A percentile compares a stretch with the other conserved stretches of the same genome.
Evolutionary conservation across 192 early-diverging fungal genomes (phyloP).

Genomic region (Chytriomyces sp.): DNA sequence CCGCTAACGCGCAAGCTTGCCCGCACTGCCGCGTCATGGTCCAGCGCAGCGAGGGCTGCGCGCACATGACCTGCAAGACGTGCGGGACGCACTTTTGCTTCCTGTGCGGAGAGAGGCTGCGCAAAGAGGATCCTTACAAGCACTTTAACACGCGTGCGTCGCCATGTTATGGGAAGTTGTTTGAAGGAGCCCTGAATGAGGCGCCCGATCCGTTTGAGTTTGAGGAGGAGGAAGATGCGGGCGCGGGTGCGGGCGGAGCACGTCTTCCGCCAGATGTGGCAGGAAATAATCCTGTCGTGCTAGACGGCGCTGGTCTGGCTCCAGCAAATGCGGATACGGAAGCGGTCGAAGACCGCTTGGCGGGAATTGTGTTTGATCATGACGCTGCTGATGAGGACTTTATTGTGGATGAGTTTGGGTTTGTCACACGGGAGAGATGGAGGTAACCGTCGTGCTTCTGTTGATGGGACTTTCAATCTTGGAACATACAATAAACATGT

Average conservation of each 20-base stretch:
- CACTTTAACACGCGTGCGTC: slow-evolving; percentile 11
- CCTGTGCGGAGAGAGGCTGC: slow-evolving; percentile 28
- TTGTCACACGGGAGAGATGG: neutral
- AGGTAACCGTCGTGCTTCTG: neutral
- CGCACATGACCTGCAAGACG: slow-evolving; percentile 38
- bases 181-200: slow-evolving; percentile 6
- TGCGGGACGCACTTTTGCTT: slow-evolving; percentile 48
- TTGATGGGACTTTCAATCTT: no score
- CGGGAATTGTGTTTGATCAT: no score
- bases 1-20: slow-evolving; percentile 40
- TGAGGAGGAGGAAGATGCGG: neutral
- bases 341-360: no score
- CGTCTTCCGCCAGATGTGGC: no score
- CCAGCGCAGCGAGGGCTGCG: slow-evolving; percentile 33
- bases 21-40: slow-evolving; percentile 23
- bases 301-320: neutral
- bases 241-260: no score
- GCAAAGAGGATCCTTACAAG: slow-evolving; percentile 1
- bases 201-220: slow-evolving; percentile 1
- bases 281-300: neutral
- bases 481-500: no score
- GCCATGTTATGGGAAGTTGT: slow-evolving; percentile 20
- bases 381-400: no score
- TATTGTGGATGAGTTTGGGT: neutral
- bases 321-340: no score